phyloP scores from a whole-genome alignment of 1,284 basidiomycete genomes.

The Mrakiaceae sp. region DNA sequence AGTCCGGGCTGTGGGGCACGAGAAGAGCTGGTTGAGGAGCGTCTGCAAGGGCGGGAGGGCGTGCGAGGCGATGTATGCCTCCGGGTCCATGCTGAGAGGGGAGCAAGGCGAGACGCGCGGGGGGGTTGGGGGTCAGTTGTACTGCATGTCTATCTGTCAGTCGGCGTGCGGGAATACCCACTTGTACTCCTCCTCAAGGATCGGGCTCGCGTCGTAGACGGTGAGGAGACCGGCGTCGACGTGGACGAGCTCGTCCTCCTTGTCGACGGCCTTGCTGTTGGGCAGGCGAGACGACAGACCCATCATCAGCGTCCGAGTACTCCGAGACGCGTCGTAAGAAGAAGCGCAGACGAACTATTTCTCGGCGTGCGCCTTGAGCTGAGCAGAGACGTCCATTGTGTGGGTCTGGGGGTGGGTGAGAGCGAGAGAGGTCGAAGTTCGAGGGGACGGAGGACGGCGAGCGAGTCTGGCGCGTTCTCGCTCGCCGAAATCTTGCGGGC shows the following conservation, averaged over 20 bases:
- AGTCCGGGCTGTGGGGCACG: constrained; percentile 62
- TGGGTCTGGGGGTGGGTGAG: neutral
- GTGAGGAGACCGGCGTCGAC: constrained; percentile 73
- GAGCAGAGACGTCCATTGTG: constrained; percentile 64
- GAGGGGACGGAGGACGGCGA: neutral
- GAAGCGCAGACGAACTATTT: constrained; percentile 43
- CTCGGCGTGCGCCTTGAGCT: constrained; percentile 54
- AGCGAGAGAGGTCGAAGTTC: neutral
- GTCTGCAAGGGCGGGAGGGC: constrained; percentile 79
- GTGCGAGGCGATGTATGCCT: constrained; percentile 65
- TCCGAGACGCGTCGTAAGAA: neutral
- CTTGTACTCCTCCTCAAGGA: constrained; percentile 69
- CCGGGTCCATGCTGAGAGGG: constrained; percentile 51
- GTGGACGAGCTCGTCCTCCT: constrained; percentile 61
- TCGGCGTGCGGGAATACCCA: constrained; percentile 32
- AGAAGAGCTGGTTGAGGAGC: constrained; percentile 68
- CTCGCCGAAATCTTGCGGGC: too few relatives aligned
- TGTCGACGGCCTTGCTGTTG: constrained; percentile 42
- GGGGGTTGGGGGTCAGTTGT: too few relatives aligned
- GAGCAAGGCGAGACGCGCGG: neutral
- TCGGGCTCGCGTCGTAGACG: constrained; percentile 76
- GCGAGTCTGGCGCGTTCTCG: too few relatives aligned
- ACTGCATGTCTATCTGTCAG: neutral
- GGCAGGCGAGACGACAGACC: neutral
- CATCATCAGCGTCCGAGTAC: neutral